Base-by-base conservation (phyloP, 352 stramenopile species). In the Phytophthora palmivora region DNA sequence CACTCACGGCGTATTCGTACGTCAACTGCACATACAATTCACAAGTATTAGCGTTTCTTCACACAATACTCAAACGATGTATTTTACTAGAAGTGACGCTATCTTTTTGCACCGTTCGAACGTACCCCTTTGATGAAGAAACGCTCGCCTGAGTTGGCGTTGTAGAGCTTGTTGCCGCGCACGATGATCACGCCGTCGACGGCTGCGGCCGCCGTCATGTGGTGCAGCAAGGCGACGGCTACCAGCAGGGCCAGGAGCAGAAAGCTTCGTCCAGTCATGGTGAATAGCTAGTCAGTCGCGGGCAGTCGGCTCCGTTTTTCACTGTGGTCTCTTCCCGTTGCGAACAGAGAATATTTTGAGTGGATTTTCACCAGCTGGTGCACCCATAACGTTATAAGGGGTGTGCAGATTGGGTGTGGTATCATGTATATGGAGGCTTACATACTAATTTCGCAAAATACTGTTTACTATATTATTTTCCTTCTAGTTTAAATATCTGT, bases 101-200 rank as follows among this genome's bases (percentile, higher is more conserved):
- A 69, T 72, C 41, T 22, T 65, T 36, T 51, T 46, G 21, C n/a
- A 24, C 19, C 22, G 22, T 63, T 63, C 42, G 42, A 58, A 81
- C 84, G 70, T 70, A 94, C 84, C 46, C 87, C 87, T 69, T 92
- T 91, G 54, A 95, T 92, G 71, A 94, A 87, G 62, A 96, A 96
- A 37, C 87, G 87, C 58, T 94, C 82, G 63, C 80, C 79, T 11
- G 85, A 82, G 16, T 90, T 90, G 26, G 70, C 67, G 59, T 96
- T 90, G 72, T 91, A 96, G 70, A 96, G 82, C 58, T 96, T 94
- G 82, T 92, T 94, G 47, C 87, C 87, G 43, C 86, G 85, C 58
- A 96, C 88, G 43, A 95, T 38, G 46, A 94, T 79, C 44, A 82
- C 76, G 47, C 78, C 78, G 48, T 79, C 65, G 12, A 74, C 72